Evolutionary conservation across 2,329 filamentous ascomycete species (phyloP), one percentile per base, ranked within the genome.

Genomic region (Ascochyta fabae): DNA sequence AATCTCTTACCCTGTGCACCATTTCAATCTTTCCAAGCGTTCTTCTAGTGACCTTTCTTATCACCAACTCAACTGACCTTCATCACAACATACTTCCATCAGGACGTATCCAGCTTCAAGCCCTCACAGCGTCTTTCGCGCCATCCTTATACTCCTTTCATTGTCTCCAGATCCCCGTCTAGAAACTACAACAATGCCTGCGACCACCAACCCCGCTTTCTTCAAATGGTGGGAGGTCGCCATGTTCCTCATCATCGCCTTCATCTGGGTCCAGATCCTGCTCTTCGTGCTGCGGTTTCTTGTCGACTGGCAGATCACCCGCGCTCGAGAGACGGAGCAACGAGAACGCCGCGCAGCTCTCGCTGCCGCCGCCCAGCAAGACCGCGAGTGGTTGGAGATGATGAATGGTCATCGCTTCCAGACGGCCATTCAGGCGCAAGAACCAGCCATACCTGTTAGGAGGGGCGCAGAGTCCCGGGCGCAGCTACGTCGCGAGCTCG

Each of bases 151-250:
- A 39, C 34, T 15, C 19, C 8, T 4, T 8, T 22, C 7, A 22
- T 2, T 8, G 16, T 16, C 4, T 12, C 27, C 23, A 27, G 10
- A 45, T 35, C 40, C 19, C 27, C 24, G 6, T 12, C 29, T 8
- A 22, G 6, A 45, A 27, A 52, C 27, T 33, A 34, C 27, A 46
- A 40, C 33, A 15, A 52, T 52, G 48, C 8, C 42, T 35, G 6
- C 15, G 3, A 35, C 15, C 33, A 16, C 33, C 33, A 8, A 13
- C 3, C 2, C 15, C 15, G 6, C 33, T 9, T 6, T 10, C 6
- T 35, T 35, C 33, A 6, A 6, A 15, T 16, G 15, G 15, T 35
- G 33, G 19, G 36, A 23, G 16, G 2, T 39, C 9, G 19, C 16
- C 16, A 2, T 39, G 7, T 16, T 24, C 36, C 16, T 39, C 22